phyloP scores from a whole-genome alignment of 164 flowering plant species.

The Chloranthus sessilifolius region DNA sequence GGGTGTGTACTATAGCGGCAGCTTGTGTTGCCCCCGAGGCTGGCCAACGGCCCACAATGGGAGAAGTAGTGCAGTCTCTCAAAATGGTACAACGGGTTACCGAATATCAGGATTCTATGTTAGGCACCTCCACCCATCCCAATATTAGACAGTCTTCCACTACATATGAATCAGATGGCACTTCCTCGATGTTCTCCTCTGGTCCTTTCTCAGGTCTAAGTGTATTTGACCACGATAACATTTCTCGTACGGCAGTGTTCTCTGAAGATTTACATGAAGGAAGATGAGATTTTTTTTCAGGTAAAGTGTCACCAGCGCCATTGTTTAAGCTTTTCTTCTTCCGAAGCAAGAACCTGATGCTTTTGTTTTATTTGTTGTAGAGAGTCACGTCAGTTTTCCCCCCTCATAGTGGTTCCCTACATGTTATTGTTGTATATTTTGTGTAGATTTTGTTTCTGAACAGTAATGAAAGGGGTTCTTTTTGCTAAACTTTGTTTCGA shows the following conservation, averaged over 20 bases:
- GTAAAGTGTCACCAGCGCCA: not conserved
- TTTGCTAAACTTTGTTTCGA: too few species aligned
- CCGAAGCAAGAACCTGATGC: too few species aligned
- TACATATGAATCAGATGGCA: conserved; percentile 86
- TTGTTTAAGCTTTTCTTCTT: too few species aligned
- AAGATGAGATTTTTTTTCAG: conserved; percentile 30
- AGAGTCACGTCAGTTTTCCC: conserved; percentile 23
- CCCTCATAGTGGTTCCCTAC: conserved; percentile 13
- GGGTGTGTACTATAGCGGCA: conserved; percentile 96
- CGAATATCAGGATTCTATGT: conserved; percentile 66
- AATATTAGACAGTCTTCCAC: conserved; percentile 81
- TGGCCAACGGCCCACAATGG: conserved; percentile 92
- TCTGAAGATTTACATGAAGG: conserved; percentile 99
- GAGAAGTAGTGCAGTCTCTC: conserved; percentile 97
- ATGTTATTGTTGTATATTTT: conserved; percentile 28
- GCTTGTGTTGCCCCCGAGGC: conserved; percentile 99
- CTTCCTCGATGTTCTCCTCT: conserved; percentile 93
- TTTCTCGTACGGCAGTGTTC: conserved; percentile 67
- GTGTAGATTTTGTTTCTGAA: too few species aligned
- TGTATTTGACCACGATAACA: conserved; percentile 56
- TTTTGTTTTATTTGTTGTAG: conserved; percentile 5
- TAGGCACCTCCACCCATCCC: conserved; percentile 43
- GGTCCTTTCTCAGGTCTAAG: conserved; percentile 92
- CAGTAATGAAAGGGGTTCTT: too few species aligned
- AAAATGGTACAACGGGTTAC: conserved; percentile 87